A percentile compares a stretch with the other conserved stretches of the same genome.
phyloP scores from a whole-genome alignment of 768 basidiomycete species.

The Mycena chlorophos region DNA sequence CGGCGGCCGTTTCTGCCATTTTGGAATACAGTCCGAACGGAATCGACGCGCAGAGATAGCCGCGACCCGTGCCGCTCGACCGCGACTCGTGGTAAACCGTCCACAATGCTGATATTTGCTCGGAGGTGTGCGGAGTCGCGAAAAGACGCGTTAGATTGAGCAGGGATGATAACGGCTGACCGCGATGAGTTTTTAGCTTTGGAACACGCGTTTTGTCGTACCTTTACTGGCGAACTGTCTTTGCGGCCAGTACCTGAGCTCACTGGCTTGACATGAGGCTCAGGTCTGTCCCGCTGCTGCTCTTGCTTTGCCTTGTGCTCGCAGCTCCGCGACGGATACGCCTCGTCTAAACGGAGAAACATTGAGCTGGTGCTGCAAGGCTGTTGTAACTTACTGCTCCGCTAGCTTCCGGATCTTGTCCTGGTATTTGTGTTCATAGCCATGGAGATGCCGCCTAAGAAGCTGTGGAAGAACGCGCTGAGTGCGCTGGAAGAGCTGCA shows the following conservation, averaged over 20 bases:
- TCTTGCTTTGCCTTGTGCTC: not conserved
- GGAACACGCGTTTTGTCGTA: slow-evolving; percentile 27
- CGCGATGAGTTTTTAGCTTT: slow-evolving; percentile 1
- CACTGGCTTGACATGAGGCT: not conserved
- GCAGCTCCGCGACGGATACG: not conserved
- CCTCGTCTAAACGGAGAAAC: not conserved
- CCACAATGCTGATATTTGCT: slow-evolving; percentile 84
- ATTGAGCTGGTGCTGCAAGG: not conserved
- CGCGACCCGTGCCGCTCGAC: slow-evolving; percentile 77
- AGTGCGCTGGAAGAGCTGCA: not conserved
- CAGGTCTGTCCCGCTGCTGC: not conserved
- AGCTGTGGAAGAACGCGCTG: not conserved
- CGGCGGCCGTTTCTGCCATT: slow-evolving; percentile 62
- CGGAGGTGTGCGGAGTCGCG: slow-evolving; percentile 64
- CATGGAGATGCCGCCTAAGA: not conserved
- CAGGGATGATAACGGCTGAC: slow-evolving; percentile 77
- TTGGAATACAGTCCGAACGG: slow-evolving; percentile 69
- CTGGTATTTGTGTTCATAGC: not conserved
- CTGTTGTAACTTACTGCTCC: not conserved
- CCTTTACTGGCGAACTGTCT: slow-evolving; percentile 71
- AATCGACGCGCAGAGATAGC: slow-evolving; percentile 82
- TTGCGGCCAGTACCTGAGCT: slow-evolving; percentile 38
- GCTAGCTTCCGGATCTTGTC: not conserved
- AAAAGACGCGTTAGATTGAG: slow-evolving; percentile 75
- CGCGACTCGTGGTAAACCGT: slow-evolving; percentile 84